Conservation (phyloP, 176 grass and related monocot species). For the Elaeis guineensis region DNA sequence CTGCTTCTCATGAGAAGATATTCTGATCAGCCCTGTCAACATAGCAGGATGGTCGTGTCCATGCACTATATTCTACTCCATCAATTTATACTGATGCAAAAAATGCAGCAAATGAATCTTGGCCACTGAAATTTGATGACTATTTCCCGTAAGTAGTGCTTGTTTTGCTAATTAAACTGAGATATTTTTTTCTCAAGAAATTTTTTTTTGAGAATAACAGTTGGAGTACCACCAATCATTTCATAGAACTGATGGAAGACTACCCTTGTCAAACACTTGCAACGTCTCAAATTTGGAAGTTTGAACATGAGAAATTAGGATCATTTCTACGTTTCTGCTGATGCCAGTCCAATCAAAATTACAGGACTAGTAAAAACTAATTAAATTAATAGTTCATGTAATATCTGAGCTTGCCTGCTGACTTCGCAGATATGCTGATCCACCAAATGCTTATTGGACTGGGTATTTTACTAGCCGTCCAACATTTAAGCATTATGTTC, state of each 20-base stretch:
- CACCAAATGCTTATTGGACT: constrained; percentile 86
- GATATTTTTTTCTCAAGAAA: too few species aligned
- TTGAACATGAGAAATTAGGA: too few species aligned
- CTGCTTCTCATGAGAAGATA: not conserved
- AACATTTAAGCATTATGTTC: constrained; percentile 77
- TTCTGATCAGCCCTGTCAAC: too few species aligned
- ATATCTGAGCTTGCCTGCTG: not conserved
- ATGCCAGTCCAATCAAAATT: too few species aligned
- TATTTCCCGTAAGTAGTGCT: constrained; percentile 65
- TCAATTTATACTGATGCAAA: constrained; percentile 88
- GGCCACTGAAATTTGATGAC: constrained; percentile 84
- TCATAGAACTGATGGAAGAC: too few species aligned
- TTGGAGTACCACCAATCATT: too few species aligned
- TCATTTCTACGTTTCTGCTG: too few species aligned
- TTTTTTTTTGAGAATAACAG: too few species aligned
- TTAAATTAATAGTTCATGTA: too few species aligned
- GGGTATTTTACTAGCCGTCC: constrained; percentile 88
- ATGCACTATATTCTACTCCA: constrained; percentile 83
- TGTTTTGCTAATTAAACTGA: not conserved
- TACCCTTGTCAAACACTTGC: too few species aligned
- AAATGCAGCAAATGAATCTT: constrained; percentile 64
- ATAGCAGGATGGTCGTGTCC: constrained; percentile 72
- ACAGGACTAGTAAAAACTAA: too few species aligned
- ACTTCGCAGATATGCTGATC: constrained; percentile 63
- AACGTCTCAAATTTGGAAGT: too few species aligned